Base-by-base conservation (phyloP, 108 stramenopile genomes). In the Cyclotella atomus region DNA sequence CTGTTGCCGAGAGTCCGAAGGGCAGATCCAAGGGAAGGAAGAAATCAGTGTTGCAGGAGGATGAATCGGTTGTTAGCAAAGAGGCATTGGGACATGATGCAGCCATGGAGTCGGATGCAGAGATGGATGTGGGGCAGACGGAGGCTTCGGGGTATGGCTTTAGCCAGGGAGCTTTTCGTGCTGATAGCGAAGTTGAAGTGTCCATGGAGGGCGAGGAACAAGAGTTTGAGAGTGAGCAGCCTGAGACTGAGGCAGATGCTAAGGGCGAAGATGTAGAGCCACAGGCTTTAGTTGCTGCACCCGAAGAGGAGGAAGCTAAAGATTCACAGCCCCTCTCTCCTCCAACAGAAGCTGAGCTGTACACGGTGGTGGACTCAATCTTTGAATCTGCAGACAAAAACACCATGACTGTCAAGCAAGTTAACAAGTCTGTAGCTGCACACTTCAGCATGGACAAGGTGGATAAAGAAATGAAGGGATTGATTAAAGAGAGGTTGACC, bases 361-460 rank as follows among this genome's bases (percentile, higher is more conserved):
- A 68, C 32, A 25, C 17, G 16, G 33, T 68, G 9, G 69, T 80
- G 0, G 75, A 75, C 62, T 24, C 59, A 24, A 59, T 80, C 14
- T 80, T 70, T 59, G 24, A 53, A 6, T 34, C 47, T 3, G 73
- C 75, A 15, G 59, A 76, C 34, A 70, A 43, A 32, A 61, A 80
- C 62, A 76, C 38, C 43, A 70, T 80, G 68, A 80, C 79, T 16
- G 79, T 80, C 43, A 74, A 74, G 12, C 67, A 70, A 44, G 59
- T 80, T 0, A 45, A 71, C 38, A 44, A 69, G 14, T 75, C 69
- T 16, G 74, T 80, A 33, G 56, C 55, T 0, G 43, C 35, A 3
- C 74, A 71, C 46, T 76, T 80, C 28, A 65, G 61, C 15, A 23
- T 80, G 25, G 50, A 28, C 20, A 77, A 70, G 63, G 33, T 80